phyloP scores from a whole-genome alignment of 2,329 filamentous ascomycete genomes.

The Penicillium sp. region DNA sequence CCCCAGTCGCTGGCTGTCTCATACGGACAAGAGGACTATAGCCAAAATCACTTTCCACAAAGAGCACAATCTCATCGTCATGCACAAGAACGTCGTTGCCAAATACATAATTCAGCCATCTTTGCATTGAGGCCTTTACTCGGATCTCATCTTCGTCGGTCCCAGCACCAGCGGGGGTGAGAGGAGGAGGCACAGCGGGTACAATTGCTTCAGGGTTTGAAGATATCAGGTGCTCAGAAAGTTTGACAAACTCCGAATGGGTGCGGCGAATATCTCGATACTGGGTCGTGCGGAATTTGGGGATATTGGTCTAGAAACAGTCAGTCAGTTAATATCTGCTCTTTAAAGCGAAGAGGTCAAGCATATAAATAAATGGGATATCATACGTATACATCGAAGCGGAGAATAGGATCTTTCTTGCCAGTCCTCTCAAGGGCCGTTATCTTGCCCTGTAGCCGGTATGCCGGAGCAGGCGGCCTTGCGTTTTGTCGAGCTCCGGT shows the following conservation, averaged over 20 bases:
- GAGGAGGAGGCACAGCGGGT: slow-evolving; percentile 87
- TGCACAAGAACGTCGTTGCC: slow-evolving; percentile 87
- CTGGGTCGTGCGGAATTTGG: slow-evolving; percentile 94
- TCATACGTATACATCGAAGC: slow-evolving; percentile 93
- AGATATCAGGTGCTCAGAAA: slow-evolving; percentile 93
- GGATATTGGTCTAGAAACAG: slow-evolving; percentile 88
- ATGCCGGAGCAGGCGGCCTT: slow-evolving; percentile 59
- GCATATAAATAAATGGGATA: not conserved
- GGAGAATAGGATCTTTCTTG: slow-evolving; percentile 89
- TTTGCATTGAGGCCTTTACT: slow-evolving; percentile 83
- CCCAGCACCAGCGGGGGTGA: slow-evolving; percentile 88
- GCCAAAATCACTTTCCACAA: slow-evolving; percentile 98
- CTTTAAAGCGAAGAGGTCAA: not conserved
- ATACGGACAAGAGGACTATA: slow-evolving; percentile 94
- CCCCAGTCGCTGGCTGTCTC: slow-evolving; percentile 94
- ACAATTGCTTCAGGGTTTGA: slow-evolving; percentile 96
- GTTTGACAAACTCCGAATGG: slow-evolving; percentile 92
- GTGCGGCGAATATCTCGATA: slow-evolving; percentile 95
- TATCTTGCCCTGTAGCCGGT: slow-evolving; percentile 90
- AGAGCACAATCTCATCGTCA: slow-evolving; percentile 95
- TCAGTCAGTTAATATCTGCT: slow-evolving; percentile 6
- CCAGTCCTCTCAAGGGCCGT: slow-evolving; percentile 88
- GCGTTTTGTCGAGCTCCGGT: slow-evolving; percentile 33
- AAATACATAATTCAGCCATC: slow-evolving; percentile 94
- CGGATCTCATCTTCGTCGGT: slow-evolving; percentile 92